phyloP scores from a whole-genome alignment of 1,284 basidiomycete species.

The Salmacisia buchloeana region DNA sequence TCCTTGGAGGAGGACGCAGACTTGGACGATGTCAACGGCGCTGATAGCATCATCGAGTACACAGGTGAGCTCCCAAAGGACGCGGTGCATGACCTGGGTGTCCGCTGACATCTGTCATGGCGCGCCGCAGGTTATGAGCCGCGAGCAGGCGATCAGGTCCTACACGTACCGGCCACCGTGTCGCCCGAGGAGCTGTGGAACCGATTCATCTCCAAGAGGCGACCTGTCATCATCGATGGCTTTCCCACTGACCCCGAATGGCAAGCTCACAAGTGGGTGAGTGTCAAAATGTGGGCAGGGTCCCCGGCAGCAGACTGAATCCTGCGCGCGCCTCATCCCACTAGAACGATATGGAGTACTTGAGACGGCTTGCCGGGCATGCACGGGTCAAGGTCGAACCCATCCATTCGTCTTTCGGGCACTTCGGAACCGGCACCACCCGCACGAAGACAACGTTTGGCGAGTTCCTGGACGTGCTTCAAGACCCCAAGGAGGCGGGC shows the following conservation, averaged over 20 bases:
- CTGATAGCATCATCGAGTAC: not conserved
- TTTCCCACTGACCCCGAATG: conserved; percentile 28
- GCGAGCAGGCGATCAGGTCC: conserved; percentile 1
- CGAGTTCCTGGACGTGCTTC: conserved; percentile 32
- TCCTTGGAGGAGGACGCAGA: not conserved
- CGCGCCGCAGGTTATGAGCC: conserved; percentile 2
- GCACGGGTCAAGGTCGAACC: conserved; percentile 46
- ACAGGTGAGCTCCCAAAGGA: not conserved
- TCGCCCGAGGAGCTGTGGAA: conserved; percentile 34
- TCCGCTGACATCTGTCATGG: not conserved
- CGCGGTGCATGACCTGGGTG: not conserved
- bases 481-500: conserved; percentile 24
- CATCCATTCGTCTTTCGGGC: conserved; percentile 28
- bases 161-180: conserved; percentile 16
- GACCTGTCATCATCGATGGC: conserved; percentile 42
- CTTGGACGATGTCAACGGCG: not conserved
- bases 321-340: not conserved
- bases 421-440: conserved; percentile 40
- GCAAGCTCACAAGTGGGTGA: conserved; percentile 35
- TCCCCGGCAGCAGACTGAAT: too few species aligned
- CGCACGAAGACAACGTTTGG: conserved; percentile 26
- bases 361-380: conserved; percentile 27
- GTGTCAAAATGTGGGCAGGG: conserved; percentile 12
- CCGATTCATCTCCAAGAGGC: conserved; percentile 30
- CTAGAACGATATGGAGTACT: conserved; percentile 33